phyloP scores from a whole-genome alignment of 2,329 filamentous ascomycete species.

The Ophiostoma sp. region DNA sequence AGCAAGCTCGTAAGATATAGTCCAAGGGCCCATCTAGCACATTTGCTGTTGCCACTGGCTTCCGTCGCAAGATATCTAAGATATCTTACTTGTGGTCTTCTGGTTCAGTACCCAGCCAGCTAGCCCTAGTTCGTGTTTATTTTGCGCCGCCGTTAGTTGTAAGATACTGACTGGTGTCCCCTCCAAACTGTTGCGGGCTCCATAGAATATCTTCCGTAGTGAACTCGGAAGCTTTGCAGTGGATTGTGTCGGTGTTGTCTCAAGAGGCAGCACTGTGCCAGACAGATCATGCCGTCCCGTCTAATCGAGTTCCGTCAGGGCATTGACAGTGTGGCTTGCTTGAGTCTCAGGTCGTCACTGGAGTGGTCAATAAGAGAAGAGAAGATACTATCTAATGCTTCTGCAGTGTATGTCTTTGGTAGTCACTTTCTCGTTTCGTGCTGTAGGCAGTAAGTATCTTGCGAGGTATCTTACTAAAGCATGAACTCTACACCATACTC shows the following conservation, averaged over 20 bases:
- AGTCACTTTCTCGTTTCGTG: not conserved
- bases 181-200: slow-evolving; percentile 1
- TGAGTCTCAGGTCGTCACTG: slow-evolving; percentile 4
- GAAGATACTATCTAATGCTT: not conserved
- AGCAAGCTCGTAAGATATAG: no score
- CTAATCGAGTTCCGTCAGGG: not conserved
- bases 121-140: not conserved
- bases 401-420: not conserved
- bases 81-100: not conserved
- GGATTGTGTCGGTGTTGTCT: not conserved
- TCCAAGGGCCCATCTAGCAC: no score
- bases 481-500: no score
- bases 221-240: not conserved
- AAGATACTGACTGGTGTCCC: not conserved
- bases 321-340: not conserved
- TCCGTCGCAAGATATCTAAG: not conserved
- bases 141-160: not conserved
- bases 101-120: not conserved
- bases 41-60: no score
- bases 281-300: not conserved
- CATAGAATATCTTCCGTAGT: not conserved
- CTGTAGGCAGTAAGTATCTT: not conserved
- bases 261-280: not conserved
- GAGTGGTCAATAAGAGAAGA: not conserved
- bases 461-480: no score